Percentiles rank a stretch among this genome's conserved stretches.
phyloP scores from a whole-genome alignment of 192 early-diverging fungal genomes.

The Backusella westeae region DNA sequence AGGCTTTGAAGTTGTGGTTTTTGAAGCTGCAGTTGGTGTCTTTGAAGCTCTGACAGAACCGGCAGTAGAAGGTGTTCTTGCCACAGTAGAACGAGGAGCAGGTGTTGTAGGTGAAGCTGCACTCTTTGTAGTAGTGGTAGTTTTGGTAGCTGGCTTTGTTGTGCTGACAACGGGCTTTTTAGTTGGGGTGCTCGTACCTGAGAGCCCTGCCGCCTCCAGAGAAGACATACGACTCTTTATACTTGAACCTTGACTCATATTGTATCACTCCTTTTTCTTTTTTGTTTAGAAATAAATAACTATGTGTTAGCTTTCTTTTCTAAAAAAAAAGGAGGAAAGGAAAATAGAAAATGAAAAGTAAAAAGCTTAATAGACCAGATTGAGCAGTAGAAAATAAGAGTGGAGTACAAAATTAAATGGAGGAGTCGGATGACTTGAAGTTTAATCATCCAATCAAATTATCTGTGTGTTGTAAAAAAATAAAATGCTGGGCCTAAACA shows the following conservation, averaged over 20 bases:
- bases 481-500: not conserved
- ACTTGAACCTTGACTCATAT: constrained; percentile 11
- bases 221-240: constrained; percentile 16
- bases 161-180: not conserved
- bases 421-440: not conserved
- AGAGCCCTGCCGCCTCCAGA: constrained; percentile 1
- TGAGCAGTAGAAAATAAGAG: not conserved
- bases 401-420: constrained; percentile 8
- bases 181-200: not conserved
- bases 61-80: not conserved
- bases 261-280: not conserved
- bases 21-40: not conserved
- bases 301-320: not conserved
- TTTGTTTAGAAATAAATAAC: not conserved
- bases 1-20: not conserved
- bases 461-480: not conserved
- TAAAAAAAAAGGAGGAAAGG: not conserved
- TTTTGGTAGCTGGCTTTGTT: not conserved
- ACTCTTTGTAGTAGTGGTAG: not conserved
- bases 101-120: not conserved
- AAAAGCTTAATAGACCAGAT: not conserved
- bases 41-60: constrained; percentile 2
- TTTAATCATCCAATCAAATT: not conserved
- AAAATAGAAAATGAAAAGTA: not conserved
- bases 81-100: not conserved